phyloP scores from a whole-genome alignment of 495 filamentous ascomycete species.

The Pseudotulostoma volvatum region DNA sequence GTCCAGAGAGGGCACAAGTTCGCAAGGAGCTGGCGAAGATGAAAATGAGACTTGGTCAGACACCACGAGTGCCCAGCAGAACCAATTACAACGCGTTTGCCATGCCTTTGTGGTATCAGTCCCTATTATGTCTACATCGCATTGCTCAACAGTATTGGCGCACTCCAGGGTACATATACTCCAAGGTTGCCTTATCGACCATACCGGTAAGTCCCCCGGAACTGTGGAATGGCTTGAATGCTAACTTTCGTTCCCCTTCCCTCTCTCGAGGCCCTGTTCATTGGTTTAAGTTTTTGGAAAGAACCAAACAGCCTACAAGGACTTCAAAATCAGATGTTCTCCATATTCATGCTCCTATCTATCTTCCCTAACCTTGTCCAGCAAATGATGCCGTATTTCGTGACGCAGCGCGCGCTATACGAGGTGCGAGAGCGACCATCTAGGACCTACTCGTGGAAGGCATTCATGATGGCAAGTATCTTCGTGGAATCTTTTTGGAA shows the following conservation, averaged over 20 bases:
- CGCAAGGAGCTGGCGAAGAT: conserved; percentile 54
- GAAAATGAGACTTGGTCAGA: conserved; percentile 40
- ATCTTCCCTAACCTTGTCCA: conserved; percentile 68
- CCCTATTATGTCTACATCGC: conserved; percentile 34
- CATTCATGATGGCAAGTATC: conserved; percentile 54
- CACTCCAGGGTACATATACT: conserved; percentile 41
- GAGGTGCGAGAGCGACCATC: conserved; percentile 54
- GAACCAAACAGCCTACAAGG: conserved; percentile 59
- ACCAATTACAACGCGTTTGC: conserved; percentile 33
- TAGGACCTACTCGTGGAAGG: conserved; percentile 61
- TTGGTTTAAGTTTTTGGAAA: conserved; percentile 83
- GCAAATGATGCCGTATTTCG: conserved; percentile 63
- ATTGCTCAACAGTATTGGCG: conserved; percentile 45
- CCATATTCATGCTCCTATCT: conserved; percentile 75
- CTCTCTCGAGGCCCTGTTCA: conserved; percentile 66
- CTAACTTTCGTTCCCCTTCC: no score
- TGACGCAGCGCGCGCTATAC: conserved; percentile 50
- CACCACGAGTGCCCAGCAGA: conserved; percentile 16
- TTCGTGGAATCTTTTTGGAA: conserved; percentile 62
- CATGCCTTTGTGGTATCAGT: conserved; percentile 36
- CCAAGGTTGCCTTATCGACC: conserved; percentile 39
- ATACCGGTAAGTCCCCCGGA: conserved; percentile 13
- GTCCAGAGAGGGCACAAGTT: conserved; percentile 50
- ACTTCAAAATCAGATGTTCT: conserved; percentile 81
- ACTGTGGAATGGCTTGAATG: no score